phyloP scores from a whole-genome alignment of 225 moss, liverwort and hornwort species.

The Ulota crispa region DNA sequence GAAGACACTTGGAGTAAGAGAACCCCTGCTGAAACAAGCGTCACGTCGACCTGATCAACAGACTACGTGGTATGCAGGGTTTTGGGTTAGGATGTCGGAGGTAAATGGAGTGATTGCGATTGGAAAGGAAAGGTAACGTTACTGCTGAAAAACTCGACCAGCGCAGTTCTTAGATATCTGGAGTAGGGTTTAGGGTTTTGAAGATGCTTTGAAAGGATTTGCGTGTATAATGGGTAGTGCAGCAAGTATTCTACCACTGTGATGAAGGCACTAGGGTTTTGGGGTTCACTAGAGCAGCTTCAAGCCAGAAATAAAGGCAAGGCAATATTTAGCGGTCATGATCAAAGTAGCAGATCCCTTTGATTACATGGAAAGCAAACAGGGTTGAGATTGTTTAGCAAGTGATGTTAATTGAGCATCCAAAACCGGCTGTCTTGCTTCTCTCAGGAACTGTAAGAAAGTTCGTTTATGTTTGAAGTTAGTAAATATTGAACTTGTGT shows the following conservation, averaged over 20 bases:
- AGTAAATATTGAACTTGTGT: neutral
- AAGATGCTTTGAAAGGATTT: neutral
- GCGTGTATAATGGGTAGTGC: neutral
- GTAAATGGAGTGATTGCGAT: too few species aligned
- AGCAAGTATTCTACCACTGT: fast-evolving
- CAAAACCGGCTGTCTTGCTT: neutral
- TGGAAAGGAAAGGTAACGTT: too few species aligned
- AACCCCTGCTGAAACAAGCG: too few species aligned
- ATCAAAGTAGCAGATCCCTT: neutral
- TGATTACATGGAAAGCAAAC: neutral
- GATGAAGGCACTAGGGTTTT: neutral
- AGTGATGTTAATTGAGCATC: neutral
- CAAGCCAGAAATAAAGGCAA: neutral
- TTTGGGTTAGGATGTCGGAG: neutral
- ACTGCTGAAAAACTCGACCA: too few species aligned
- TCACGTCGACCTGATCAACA: neutral
- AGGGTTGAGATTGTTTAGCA: too few species aligned
- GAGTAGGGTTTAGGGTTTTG: too few species aligned
- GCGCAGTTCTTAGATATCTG: too few species aligned
- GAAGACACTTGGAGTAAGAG: neutral
- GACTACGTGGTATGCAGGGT: neutral
- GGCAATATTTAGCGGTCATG: neutral
- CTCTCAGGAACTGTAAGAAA: neutral
- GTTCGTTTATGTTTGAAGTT: neutral
- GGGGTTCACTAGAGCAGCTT: neutral